Evolutionary conservation across 1,284 basidiomycete species (phyloP), one percentile per base, ranked within the genome.

Genomic region (Naganishia sp.): DNA sequence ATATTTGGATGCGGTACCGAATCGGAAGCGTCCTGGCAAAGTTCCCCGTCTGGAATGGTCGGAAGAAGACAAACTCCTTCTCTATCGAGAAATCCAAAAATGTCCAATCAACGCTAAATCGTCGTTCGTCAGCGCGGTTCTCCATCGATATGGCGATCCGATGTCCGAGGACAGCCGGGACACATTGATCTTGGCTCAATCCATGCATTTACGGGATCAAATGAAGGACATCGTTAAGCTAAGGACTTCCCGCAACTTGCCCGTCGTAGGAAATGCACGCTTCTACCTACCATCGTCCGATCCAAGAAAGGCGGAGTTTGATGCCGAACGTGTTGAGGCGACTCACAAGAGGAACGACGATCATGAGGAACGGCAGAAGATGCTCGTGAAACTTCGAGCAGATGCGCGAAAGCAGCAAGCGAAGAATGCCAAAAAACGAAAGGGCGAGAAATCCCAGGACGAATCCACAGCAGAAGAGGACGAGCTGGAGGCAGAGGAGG

Each of bases 31-130:
- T 31, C 21, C n/a, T 13, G 25, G 13, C 21, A n/a, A 63, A 45
- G 42, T 45, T 3, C 3, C 13, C 7, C 45, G 57, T 13, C 11
- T 55, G 18, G 5, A 28, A 3, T 66, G 68, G 68, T 46, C 46
- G 6, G 42, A 46, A 18, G 50, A 60, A 13, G 61, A 68, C 28
- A 53, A 53, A 28, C 28, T 68, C 6, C 59, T 65, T 16, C 25
- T 68, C n/a, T 68, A 68, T 36, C 64, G 64, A 23, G 68, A 68
- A 43, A 65, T 68, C 16, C 64, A 66, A 46, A 68, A 68, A 45
- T 65, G 65, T 13, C 68, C 68, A 11, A 56, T 68, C 39, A 28
- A 48, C 46, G 36, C 65, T 18, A 33, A 33, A 45, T 57, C 46
- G 25, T 25, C 65, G 9, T 66, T 33, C 44, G 44, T 55, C 21